Percentiles rank a stretch among this genome's conserved stretches.
Evolutionary conservation across 2,329 filamentous ascomycete species (phyloP).

Genomic region (Iodosphaeria phyllophila): DNA sequence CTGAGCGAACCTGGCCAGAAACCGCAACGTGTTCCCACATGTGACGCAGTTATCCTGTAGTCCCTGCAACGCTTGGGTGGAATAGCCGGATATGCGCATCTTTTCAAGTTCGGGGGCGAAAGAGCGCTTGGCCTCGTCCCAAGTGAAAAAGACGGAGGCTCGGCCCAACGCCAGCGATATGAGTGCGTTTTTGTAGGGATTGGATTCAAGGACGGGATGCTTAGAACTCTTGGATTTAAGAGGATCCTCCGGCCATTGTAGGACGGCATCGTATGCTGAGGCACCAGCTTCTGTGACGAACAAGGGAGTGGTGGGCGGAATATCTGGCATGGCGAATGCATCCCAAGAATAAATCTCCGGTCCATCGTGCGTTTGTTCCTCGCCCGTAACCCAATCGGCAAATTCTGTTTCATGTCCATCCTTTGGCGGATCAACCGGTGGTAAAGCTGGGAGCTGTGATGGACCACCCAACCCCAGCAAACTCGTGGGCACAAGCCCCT

Average conservation of each 20-base stretch:
- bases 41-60: conserved; percentile 26
- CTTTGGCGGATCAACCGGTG: conserved; percentile 9
- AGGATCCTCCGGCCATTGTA: conserved; percentile 23
- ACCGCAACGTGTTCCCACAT: conserved; percentile 26
- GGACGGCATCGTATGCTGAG: conserved; percentile 43
- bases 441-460: no score
- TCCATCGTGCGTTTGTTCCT: conserved; percentile 11
- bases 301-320: conserved; percentile 21
- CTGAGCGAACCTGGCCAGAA: conserved; percentile 27
- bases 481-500: conserved; percentile 7
- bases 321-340: conserved; percentile 30
- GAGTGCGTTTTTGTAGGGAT: conserved; percentile 35
- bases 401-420: no score
- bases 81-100: conserved; percentile 36
- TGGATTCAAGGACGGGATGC: conserved; percentile 25
- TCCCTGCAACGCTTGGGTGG: conserved; percentile 26
- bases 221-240: conserved; percentile 18
- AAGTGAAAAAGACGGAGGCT: conserved; percentile 52
- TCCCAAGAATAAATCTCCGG: conserved; percentile 50
- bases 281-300: conserved; percentile 55
- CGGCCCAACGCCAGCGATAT: conserved; percentile 50
- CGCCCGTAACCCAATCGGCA: conserved; percentile 29
- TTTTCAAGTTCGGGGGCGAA: conserved; percentile 30
- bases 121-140: conserved; percentile 27
- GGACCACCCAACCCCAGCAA: conserved; percentile 3